phyloP scores from a whole-genome alignment of 163 green algal genomes.

The Chlamydomonas reinhardtii region DNA sequence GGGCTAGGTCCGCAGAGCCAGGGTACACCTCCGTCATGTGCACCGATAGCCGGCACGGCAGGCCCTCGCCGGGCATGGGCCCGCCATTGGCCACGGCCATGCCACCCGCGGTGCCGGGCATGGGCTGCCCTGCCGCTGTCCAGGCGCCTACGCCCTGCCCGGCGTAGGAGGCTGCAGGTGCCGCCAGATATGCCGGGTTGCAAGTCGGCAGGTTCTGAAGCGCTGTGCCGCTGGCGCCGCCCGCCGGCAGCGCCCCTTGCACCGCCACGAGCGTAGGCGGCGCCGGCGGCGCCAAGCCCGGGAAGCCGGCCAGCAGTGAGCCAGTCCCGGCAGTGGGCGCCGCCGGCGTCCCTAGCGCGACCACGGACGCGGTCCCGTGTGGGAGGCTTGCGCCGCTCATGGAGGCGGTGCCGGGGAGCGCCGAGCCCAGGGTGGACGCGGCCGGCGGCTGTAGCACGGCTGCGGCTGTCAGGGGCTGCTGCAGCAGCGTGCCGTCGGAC shows the following conservation, averaged over 20 bases:
- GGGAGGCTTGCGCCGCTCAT: too few species aligned
- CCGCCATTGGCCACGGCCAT: not conserved
- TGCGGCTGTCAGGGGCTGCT: not conserved
- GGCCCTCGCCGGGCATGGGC: not conserved
- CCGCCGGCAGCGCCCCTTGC: conserved; percentile 2
- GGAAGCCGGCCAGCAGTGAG: not conserved
- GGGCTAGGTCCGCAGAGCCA: too few species aligned
- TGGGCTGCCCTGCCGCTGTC: too few species aligned
- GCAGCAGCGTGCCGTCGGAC: not conserved
- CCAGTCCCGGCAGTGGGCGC: not conserved
- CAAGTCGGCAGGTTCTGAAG: conserved; percentile 23
- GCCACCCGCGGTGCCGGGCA: not conserved
- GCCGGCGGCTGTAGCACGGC: not conserved
- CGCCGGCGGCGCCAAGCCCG: not conserved
- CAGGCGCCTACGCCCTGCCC: too few species aligned
- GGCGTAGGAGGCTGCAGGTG: too few species aligned
- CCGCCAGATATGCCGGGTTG: not conserved
- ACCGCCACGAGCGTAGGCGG: conserved; percentile 9
- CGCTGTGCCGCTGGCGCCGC: conserved; percentile 16
- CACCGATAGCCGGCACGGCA: conserved; percentile 13
- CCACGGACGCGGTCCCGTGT: too few species aligned
- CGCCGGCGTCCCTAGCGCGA: not conserved
- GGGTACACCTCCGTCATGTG: not conserved
- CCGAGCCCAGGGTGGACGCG: too few species aligned
- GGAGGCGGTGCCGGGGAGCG: too few species aligned